Conservation (phyloP, 176 grass and related monocot genomes). For the Zoysia japonica region DNA sequence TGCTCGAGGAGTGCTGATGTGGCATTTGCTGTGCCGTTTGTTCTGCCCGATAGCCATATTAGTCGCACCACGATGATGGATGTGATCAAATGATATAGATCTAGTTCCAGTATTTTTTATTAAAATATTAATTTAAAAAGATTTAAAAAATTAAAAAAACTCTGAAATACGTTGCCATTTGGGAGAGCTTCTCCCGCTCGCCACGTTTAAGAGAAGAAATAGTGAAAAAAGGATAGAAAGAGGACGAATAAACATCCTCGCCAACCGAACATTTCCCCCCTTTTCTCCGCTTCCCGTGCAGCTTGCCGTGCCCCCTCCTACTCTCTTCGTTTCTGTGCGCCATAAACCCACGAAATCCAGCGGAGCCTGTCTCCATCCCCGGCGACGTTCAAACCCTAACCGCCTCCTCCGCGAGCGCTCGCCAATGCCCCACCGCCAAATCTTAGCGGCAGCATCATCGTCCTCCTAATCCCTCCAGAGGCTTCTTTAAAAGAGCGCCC, state of each 20-base stretch:
- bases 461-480: constrained; percentile 12
- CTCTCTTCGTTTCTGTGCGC: not conserved
- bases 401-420: not conserved
- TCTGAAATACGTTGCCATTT: too few species aligned
- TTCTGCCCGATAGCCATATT: too few species aligned
- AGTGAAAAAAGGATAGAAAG: not conserved
- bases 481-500: not conserved
- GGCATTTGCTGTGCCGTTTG: too few species aligned
- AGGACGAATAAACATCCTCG: constrained; percentile 10
- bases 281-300: not conserved
- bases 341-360: constrained; percentile 48
- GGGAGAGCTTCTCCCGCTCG: too few species aligned
- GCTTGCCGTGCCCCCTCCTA: constrained; percentile 45
- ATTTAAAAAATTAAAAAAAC: too few species aligned
- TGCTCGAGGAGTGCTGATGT: too few species aligned
- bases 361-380: constrained; percentile 2
- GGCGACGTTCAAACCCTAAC: constrained; percentile 51
- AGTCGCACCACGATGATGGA: too few species aligned
- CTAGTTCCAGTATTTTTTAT: too few species aligned
- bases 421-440: constrained; percentile 36
- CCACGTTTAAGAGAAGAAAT: too few species aligned
- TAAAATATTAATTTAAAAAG: too few species aligned
- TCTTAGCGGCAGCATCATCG: constrained; percentile 1
- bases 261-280: not conserved
- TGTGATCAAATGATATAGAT: too few species aligned